Evolutionary conservation across 2,329 filamentous ascomycete genomes (phyloP).

Genomic region (Scedosporium apiospermum): DNA sequence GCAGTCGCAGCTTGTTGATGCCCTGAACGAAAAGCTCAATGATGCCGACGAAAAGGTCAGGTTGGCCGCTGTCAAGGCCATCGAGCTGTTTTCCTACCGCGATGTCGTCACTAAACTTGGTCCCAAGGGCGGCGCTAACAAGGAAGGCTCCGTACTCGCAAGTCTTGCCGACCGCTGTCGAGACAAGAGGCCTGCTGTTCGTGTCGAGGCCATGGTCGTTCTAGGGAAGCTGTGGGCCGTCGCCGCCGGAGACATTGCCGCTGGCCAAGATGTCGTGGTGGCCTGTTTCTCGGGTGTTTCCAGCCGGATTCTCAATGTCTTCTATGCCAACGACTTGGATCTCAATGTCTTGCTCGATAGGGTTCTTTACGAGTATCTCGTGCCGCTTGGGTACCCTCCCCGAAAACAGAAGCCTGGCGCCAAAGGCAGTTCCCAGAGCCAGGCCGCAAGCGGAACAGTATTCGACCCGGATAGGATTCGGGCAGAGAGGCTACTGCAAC

Average conservation of each 20-base stretch:
- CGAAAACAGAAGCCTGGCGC: conserved; percentile 46
- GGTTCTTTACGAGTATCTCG: conserved; percentile 74
- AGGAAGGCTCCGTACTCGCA: conserved; percentile 67
- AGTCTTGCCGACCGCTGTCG: conserved; percentile 81
- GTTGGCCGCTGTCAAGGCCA: conserved; percentile 74
- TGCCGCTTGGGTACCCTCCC: conserved; percentile 82
- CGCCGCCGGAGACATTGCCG: conserved; percentile 74
- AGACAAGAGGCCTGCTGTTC: conserved; percentile 72
- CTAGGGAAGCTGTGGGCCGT: conserved; percentile 90
- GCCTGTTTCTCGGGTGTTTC: conserved; percentile 74
- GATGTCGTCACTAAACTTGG: conserved; percentile 78
- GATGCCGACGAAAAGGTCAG: conserved; percentile 90
- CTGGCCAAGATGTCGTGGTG: conserved; percentile 67
- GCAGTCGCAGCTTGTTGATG: conserved; percentile 63
- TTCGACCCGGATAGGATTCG: conserved; percentile 65
- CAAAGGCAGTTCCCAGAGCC: conserved; percentile 46
- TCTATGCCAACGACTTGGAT: conserved; percentile 82
- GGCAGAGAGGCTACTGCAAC: conserved; percentile 72
- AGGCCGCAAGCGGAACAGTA: conserved; percentile 27
- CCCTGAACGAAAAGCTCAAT: conserved; percentile 69
- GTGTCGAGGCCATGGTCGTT: conserved; percentile 77
- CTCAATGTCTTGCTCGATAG: conserved; percentile 77
- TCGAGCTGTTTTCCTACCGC: conserved; percentile 71
- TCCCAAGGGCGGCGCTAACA: conserved; percentile 61
- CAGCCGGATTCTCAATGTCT: conserved; percentile 74